Evolutionary conservation across 352 stramenopile species (phyloP).

Genomic region (Pythium oligandrum): DNA sequence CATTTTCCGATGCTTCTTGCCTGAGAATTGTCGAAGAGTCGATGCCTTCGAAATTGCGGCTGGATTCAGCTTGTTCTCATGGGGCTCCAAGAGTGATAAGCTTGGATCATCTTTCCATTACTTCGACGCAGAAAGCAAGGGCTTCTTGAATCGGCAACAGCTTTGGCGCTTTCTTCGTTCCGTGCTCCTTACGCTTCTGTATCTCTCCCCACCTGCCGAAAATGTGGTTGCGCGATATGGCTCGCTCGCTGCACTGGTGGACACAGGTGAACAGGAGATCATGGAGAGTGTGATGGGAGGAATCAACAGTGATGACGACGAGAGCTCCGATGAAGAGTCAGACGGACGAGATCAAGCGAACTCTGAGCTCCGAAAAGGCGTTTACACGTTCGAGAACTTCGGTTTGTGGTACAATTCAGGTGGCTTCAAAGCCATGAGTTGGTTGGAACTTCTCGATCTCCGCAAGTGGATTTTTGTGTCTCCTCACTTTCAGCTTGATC

Average conservation of each 20-base stretch:
- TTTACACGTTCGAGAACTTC: conserved; percentile 84
- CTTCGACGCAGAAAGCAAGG: conserved; percentile 80
- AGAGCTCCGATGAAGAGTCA: conserved; percentile 15
- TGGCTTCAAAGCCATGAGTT: conserved; percentile 75
- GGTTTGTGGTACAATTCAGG: conserved; percentile 82
- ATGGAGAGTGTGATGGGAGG: conserved; percentile 73
- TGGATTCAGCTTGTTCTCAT: conserved; percentile 75
- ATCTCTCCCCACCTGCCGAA: conserved; percentile 64
- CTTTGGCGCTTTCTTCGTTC: conserved; percentile 84
- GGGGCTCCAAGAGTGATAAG: conserved; percentile 86
- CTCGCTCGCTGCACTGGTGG: conserved; percentile 66
- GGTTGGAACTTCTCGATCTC: conserved; percentile 82
- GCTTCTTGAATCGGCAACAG: conserved; percentile 72
- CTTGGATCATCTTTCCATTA: conserved; percentile 79
- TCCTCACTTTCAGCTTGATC: conserved; percentile 54
- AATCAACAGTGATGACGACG: conserved; percentile 30
- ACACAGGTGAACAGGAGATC: conserved; percentile 74
- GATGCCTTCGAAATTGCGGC: conserved; percentile 83
- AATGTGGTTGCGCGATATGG: conserved; percentile 48
- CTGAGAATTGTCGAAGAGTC: conserved; percentile 53
- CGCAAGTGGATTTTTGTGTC: conserved; percentile 83
- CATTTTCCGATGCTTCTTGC: conserved; percentile 70
- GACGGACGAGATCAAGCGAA: conserved; percentile 21
- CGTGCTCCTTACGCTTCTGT: conserved; percentile 65
- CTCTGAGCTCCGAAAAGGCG: conserved; percentile 42